Percentiles rank a stretch among this genome's conserved stretches.
Evolutionary conservation across 768 basidiomycete genomes (phyloP).

Genomic region (Lenzites betulinus): DNA sequence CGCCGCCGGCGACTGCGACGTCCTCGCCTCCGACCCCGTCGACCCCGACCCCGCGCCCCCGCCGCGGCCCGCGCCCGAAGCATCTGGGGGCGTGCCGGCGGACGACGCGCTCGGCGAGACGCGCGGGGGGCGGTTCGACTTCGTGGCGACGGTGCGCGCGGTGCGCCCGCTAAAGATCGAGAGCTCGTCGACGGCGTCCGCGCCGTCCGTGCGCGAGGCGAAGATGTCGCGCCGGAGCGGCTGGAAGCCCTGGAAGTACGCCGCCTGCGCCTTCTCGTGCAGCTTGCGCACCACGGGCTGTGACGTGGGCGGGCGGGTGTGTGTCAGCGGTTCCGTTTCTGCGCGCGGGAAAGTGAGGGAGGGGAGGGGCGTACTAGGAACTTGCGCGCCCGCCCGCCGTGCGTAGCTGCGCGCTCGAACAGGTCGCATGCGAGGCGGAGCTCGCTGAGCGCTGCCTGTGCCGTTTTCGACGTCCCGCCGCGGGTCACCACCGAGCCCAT

Average conservation of each 20-base stretch:
- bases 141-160: constrained; percentile 55
- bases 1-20: constrained; percentile 15
- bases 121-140: constrained; percentile 31
- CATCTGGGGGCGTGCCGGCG: constrained; percentile 12
- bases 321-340: too few relatives aligned
- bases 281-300: constrained; percentile 70
- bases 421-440: constrained; percentile 62
- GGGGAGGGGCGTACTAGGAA: constrained; percentile 53
- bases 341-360: too few relatives aligned
- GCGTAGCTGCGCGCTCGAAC: constrained; percentile 60
- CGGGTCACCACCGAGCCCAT: constrained; percentile 76
- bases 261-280: constrained; percentile 58
- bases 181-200: constrained; percentile 64
- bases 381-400: constrained; percentile 69
- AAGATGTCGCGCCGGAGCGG: constrained; percentile 59
- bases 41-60: constrained; percentile 4
- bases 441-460: constrained; percentile 68
- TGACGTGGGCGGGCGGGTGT: background rate
- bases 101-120: constrained; percentile 15
- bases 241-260: constrained; percentile 48
- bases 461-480: constrained; percentile 63
- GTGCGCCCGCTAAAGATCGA: constrained; percentile 78
- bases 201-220: constrained; percentile 42
- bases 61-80: too few relatives aligned
- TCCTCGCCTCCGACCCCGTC: constrained; percentile 5